Base-by-base conservation (phyloP, 2,329 filamentous ascomycete genomes). In the Xylariaceae sp. region DNA sequence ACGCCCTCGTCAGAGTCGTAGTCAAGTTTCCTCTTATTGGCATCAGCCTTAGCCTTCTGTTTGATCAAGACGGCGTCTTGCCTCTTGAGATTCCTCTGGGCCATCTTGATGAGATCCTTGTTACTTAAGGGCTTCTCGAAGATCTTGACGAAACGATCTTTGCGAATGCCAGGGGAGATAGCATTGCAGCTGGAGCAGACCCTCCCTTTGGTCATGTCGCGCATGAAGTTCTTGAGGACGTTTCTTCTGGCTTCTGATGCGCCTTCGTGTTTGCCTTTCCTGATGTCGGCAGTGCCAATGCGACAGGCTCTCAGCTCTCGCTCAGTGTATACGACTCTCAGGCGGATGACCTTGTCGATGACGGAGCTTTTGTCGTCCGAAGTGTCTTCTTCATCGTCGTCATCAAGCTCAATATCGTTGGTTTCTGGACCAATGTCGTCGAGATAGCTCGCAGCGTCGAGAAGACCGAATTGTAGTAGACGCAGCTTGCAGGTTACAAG, bases 101-200 rank as follows among this genome's bases (percentile, higher is more conserved):
- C 77, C 86, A 95, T 95, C 50, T 85, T 82, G 34, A 82, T 77
- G 63, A 83, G 82, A 27, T 93, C 83, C 65, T 94, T 95, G 37
- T 76, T 68, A 37, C 76, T 79, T 45, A 96, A 70, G 2, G 86
- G 74, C 62, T 87, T 93, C 63, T 92, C 85, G 66, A 97, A 98
- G 43, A 98, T 90, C 67, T 97, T 98, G 62, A 91, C 86, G 59
- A 83, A 93, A 35, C 86, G 79, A 60, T 98, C 92, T 65, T 95
- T 96, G 57, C 92, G 83, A 67, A 88, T 97, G 2, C 75, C 74
- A 10, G 90, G 91, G 12, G 86, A 91, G 50, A 93, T 80, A 22
- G 86, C 86, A 40, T 72, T 69, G 55, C 80, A 84, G 44, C 69
- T 75, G 37, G 72, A 73, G 68, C 93, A 98, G 59, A 79, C 79